phyloP scores from a whole-genome alignment of 257 asterid genomes.

The Solanum gracilifrons region DNA sequence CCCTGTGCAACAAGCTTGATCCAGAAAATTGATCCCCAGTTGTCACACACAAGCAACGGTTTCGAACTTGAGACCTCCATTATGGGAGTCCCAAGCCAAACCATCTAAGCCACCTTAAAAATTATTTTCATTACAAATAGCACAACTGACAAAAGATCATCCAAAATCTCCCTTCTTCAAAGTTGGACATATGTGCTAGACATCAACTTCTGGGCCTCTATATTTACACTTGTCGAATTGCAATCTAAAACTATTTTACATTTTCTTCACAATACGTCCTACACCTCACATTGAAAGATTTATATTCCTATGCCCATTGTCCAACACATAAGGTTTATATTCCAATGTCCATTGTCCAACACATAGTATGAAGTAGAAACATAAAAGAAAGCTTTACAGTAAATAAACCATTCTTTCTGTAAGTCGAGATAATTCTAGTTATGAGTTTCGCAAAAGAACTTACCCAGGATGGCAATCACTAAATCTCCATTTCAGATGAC shows the following conservation, averaged over 20 bases:
- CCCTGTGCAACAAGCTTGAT: background rate
- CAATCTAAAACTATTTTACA: background rate
- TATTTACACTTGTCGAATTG: background rate
- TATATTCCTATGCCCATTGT: background rate
- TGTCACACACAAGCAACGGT: background rate
- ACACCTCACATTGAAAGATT: background rate
- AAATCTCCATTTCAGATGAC: constrained; percentile 83
- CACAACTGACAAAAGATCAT: background rate
- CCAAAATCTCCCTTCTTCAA: background rate
- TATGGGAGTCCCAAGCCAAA: background rate
- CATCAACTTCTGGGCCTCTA: background rate
- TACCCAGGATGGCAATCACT: constrained; percentile 91
- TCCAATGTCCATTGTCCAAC: background rate
- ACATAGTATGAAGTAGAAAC: background rate
- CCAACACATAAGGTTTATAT: background rate
- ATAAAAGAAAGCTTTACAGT: background rate
- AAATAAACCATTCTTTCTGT: background rate
- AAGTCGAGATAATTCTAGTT: background rate
- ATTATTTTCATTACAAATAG: background rate
- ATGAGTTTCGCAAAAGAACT: constrained; percentile 7
- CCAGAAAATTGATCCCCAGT: background rate
- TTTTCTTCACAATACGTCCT: background rate
- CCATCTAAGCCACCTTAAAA: background rate
- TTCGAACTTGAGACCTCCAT: background rate
- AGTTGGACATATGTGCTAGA: background rate